A percentile compares a stretch with the other conserved stretches of the same genome.
Evolutionary conservation across 148 eudicot species (phyloP).

Genomic region (Rhododendron henanense): DNA sequence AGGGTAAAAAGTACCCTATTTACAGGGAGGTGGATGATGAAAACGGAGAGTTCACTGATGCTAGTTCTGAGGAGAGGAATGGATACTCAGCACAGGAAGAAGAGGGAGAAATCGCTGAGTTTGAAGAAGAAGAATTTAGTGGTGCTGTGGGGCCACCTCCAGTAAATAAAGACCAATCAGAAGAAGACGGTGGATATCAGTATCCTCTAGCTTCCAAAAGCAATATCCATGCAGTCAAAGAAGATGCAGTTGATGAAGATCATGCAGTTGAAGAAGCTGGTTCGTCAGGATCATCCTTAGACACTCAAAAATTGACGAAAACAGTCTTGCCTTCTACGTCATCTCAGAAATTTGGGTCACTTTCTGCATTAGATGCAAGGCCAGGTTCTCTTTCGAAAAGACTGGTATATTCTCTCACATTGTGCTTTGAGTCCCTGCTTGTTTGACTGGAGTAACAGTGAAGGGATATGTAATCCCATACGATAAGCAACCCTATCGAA

Average conservation of each 20-base stretch:
- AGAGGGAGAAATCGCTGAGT: constrained; percentile 67
- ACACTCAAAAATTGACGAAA: constrained; percentile 47
- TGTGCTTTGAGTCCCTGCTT: not conserved
- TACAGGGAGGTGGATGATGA: constrained; percentile 92
- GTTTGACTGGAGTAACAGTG: not conserved
- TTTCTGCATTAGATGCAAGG: constrained; percentile 90
- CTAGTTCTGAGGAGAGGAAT: constrained; percentile 77
- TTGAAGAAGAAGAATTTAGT: constrained; percentile 65
- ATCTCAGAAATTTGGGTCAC: constrained; percentile 88
- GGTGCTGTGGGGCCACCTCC: constrained; percentile 41
- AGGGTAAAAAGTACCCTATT: constrained; percentile 66
- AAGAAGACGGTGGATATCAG: constrained; percentile 67
- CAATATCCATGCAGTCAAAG: constrained; percentile 20
- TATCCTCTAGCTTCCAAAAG: constrained; percentile 41
- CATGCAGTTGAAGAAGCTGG: constrained; percentile 57
- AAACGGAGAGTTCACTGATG: constrained; percentile 67
- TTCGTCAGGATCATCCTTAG: constrained; percentile 86
- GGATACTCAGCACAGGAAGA: constrained; percentile 60
- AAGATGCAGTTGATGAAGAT: constrained; percentile 43
- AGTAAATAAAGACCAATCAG: constrained; percentile 44
- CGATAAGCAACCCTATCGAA: not conserved
- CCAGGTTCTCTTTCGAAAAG: constrained; percentile 70
- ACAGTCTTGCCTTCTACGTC: constrained; percentile 62
- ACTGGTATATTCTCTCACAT: constrained; percentile 36
- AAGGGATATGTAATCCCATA: not conserved